Conservation (phyloP, 306 rosid genomes). For the Oemleria cerasiformis region DNA sequence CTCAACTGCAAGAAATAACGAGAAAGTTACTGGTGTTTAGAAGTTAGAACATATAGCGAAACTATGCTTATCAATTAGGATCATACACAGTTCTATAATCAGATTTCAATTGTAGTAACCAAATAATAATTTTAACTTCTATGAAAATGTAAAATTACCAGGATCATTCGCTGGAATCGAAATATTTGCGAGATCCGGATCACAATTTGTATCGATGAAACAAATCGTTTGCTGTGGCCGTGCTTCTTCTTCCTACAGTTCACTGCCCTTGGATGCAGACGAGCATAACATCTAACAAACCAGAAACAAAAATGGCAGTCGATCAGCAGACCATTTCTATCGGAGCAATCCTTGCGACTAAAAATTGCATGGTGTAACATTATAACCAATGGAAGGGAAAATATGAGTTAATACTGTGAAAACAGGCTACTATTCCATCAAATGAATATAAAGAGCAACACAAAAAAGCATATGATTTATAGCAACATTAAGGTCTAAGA, state of each 20-base stretch:
- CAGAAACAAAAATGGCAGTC: not conserved
- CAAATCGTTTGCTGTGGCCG: slow-evolving; percentile 73
- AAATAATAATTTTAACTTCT: not conserved
- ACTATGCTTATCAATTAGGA: not conserved
- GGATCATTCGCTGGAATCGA: slow-evolving; percentile 2
- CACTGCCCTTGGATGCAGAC: slow-evolving; percentile 76
- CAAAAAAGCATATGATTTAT: no score
- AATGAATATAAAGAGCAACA: no score
- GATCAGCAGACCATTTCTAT: not conserved
- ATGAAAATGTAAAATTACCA: slow-evolving; percentile 32
- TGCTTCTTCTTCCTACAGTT: slow-evolving; percentile 82
- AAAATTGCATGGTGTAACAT: not conserved
- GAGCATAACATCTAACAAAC: slow-evolving; percentile 61
- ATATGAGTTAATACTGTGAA: not conserved
- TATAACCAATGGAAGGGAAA: not conserved
- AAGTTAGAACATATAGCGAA: not conserved
- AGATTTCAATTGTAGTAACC: no score
- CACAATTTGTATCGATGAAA: no score
- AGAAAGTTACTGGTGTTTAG: not conserved
- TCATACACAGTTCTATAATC: not conserved
- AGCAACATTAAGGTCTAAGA: not conserved
- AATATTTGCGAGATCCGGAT: no score
- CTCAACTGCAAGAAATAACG: slow-evolving; percentile 51
- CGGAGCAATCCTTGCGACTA: not conserved
- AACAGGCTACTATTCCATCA: not conserved